Evolutionary conservation across 345 rosid species (phyloP), one percentile per base, ranked within the genome.

Genomic region (Eucalyptus albens): DNA sequence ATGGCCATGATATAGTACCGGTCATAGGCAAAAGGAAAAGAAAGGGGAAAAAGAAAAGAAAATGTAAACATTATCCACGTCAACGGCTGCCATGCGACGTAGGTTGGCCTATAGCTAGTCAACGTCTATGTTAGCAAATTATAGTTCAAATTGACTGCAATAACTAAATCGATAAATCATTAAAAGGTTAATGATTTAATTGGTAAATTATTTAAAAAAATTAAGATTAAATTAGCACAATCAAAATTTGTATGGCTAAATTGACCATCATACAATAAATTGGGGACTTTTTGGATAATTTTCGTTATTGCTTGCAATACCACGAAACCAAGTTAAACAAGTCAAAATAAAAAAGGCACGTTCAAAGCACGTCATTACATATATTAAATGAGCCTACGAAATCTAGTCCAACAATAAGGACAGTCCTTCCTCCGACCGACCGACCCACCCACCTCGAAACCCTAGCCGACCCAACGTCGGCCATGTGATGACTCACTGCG

Each of bases 231-330:
- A 56, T 56, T 24, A 3, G 0, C 1, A 56, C 2, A 56, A 56
- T 22, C 0, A 56, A 26, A 56, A 56, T 56, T 0, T 10, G 0
- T 56, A 10, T 24, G 3, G 9, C 0, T 56, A 24, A 56, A 56
- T 22, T 56, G 6, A 21, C 0, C 0, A 56, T 4, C 3, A 0
- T 22, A 56, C 1, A 56, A 24, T 56, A 56, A 24, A 24, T 56
- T 1, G 0, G 0, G 4, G 6, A 56, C 3, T 24, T 56, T 56
- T 5, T 0, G 0, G 13, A 56, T 0, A 9, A 56, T 56, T 56
- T 56, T 56, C 2, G 0, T 5, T 2, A 1, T 9, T 9, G 0
- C 29, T 22, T 24, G 13, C 29, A 29, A 4, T 60, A 29, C 33
- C 31, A 1, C 4, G 8, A 3, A 29, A 62, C 31, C 15, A 62